Evolutionary conservation across 805 yeast genomes (phyloP), one percentile per base, ranked within the genome.

Genomic region (Pichia nakasei): DNA sequence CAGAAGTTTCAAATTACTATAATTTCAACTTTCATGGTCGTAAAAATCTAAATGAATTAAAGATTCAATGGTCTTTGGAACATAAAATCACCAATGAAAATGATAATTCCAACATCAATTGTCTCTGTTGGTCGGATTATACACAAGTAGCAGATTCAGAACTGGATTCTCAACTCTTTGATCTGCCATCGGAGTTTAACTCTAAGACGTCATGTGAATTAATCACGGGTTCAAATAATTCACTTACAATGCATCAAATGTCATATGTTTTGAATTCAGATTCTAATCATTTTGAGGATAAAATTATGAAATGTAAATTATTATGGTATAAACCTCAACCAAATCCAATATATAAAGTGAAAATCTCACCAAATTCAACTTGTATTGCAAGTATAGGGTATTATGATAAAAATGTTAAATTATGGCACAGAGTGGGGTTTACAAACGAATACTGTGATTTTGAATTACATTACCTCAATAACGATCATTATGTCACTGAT

Each of bases 341-440:
- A 0, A 69, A 69, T 24, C 82, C 89, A 0, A 78, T 82, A 1
- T 73, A 72, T 48, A 52, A 65, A 39, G 73, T 80, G 5, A 66
- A 69, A 26, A 73, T 85, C 21, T 76, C 95, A 0, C 77, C 75
- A n/a, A 83, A 84, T 50, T 76, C 87, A 0, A 72, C 73, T 41
- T 68, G 80, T 37, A 76, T 88, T 19, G 83, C 88, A 9, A 72
- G 82, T 39, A 70, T 75, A 33, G 80, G 84, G 0, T 66, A 65
- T 35, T 75, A 72, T 57, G 95, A 86, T 58, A 68, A 69, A 31
- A 65, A 83, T 13, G 78, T 85, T 24, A 86, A 85, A 56, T 68
- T 86, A 2, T 89, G 96, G 95, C 70, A 79, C 43, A 66, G 96
- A 41, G 68, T 78, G 8, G 73, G 82, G 8, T 85, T 79, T 54